Base-by-base conservation (phyloP, 129 eudicot genomes). In the Artemisia annua region DNA sequence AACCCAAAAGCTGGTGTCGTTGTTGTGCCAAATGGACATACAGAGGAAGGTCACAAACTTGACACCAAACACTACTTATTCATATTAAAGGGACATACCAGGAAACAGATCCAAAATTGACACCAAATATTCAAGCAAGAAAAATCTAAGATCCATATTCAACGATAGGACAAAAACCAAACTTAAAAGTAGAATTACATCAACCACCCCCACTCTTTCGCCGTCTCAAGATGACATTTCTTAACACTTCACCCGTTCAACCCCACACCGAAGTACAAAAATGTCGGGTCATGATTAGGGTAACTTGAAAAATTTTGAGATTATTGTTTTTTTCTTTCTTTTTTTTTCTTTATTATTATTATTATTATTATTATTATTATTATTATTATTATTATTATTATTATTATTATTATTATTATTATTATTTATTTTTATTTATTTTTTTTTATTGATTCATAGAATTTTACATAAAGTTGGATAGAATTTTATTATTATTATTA, bases 191-290 rank as follows among this genome's bases (percentile, higher is more conserved):
- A 78, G 50, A 67, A 48, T 62, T 76, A 49, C 68, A 75, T 13
- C 79, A 26, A 65, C 28, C 19, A 14, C 13, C 55, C 48, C 73
- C 14, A 56, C 24, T 72, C 53, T 66, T 63, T 53, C 54, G 77
- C 17, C 8, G 49, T 46, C 63, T 49, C 5, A 3, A 7, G 18
- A 66, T 54, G 7, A 48, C 15, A 4, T 62, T 56, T 57, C 83
- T 87, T 48, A 84, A 59, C 89, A 84, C 32, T 87, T 85, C 16
- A 87, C 78, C 77, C 93, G 85, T 85, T 84, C 68, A 87, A 71
- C n/a, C 89, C 87, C 63, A 70, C 77, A 22, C 85, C 89, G n/a
- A 87, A 44, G 85, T 84, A 87, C 66, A 85, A 56, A 74, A 87
- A 87, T 20, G 24, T 20, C 24, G 24, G 24, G 24, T 20, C 24